Conservation (phyloP, 768 basidiomycete genomes). For the Lyophyllum atratum region DNA sequence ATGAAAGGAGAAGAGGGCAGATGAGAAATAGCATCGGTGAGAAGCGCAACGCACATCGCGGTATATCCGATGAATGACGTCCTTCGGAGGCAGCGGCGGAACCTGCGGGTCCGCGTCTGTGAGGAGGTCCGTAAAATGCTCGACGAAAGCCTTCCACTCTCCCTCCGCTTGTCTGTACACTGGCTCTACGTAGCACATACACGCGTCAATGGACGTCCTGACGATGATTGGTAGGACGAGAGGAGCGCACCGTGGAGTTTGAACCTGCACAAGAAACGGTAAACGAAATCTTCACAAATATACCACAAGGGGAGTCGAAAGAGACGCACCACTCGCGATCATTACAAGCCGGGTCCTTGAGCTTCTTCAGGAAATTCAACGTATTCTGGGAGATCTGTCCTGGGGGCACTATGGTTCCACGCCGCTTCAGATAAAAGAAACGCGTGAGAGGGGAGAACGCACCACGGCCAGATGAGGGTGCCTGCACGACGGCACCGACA, state of each 20-base stretch:
- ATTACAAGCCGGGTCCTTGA: slow-evolving; percentile 77
- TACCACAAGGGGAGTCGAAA: background rate
- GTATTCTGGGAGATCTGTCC: slow-evolving; percentile 88
- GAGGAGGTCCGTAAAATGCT: slow-evolving; percentile 65
- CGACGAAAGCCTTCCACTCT: slow-evolving; percentile 88
- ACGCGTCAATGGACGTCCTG: background rate
- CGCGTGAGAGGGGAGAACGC: slow-evolving; percentile 13
- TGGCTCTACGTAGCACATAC: slow-evolving; percentile 49
- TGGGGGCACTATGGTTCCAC: slow-evolving; percentile 58
- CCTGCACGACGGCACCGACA: slow-evolving; percentile 76
- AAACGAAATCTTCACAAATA: background rate
- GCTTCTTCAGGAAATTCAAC: slow-evolving; percentile 69
- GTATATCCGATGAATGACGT: slow-evolving; percentile 91
- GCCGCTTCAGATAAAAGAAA: slow-evolving; percentile 1
- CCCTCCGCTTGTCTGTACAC: slow-evolving; percentile 81
- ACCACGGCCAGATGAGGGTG: slow-evolving; percentile 85
- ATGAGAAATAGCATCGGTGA: too few relatives aligned
- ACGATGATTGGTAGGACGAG: background rate
- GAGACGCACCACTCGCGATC: slow-evolving; percentile 73
- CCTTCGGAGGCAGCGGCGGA: slow-evolving; percentile 87
- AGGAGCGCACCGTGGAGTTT: slow-evolving; percentile 63
- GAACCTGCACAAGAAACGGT: slow-evolving; percentile 57
- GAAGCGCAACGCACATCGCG: slow-evolving; percentile 66
- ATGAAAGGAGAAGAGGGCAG: too few relatives aligned
- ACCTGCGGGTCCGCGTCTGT: slow-evolving; percentile 79